Evolutionary conservation across 768 basidiomycete species (phyloP).

Genomic region (Kondoa subrosea): DNA sequence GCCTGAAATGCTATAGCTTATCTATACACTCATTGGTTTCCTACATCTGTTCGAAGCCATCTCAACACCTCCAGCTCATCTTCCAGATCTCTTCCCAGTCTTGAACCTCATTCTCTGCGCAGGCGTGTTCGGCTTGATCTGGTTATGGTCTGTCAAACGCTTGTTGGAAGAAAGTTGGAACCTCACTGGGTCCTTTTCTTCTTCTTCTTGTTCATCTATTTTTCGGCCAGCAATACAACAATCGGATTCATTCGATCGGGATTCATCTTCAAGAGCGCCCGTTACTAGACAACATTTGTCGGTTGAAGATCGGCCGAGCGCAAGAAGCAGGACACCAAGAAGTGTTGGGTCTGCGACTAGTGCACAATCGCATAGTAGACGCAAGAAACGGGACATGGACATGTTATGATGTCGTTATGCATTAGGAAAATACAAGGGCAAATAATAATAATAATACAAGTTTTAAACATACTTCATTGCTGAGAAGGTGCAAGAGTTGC

Average conservation of each 20-base stretch:
- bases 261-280: background rate
- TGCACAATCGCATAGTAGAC: background rate
- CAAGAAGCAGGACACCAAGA: background rate
- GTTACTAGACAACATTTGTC: background rate
- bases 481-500: background rate
- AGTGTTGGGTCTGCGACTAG: background rate
- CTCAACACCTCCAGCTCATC: constrained; percentile 49
- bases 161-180: constrained; percentile 68
- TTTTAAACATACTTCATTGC: too few relatives aligned
- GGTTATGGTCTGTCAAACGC: constrained; percentile 76
- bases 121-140: constrained; percentile 61
- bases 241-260: background rate
- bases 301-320: background rate
- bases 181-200: constrained; percentile 3
- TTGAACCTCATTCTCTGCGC: constrained; percentile 63
- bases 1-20: background rate
- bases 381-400: background rate
- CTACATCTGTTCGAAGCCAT: constrained; percentile 53
- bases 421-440: background rate
- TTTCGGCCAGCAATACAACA: background rate
- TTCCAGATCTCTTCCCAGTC: constrained; percentile 71
- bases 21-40: constrained; percentile 34
- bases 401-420: background rate
- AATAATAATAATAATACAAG: background rate
- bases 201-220: background rate